phyloP scores from a whole-genome alignment of 2,329 filamentous ascomycete genomes.

The Ilyonectria robusta region DNA sequence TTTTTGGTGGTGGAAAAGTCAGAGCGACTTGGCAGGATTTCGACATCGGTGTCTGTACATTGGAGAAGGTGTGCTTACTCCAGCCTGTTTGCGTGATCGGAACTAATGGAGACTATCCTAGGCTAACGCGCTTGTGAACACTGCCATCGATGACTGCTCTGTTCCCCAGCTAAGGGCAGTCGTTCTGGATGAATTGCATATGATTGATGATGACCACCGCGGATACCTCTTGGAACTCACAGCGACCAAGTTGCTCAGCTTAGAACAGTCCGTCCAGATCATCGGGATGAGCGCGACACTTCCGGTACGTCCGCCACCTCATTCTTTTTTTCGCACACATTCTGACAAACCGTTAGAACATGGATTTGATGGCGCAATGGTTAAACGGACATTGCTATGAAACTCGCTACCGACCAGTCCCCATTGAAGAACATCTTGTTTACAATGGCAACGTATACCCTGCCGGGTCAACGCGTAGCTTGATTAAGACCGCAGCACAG shows the following conservation, averaged over 20 bases:
- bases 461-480: slow-evolving; percentile 66
- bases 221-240: slow-evolving; percentile 83
- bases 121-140: slow-evolving; percentile 82
- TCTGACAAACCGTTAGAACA: slow-evolving; percentile 67
- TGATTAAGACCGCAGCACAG: slow-evolving; percentile 71
- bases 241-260: slow-evolving; percentile 78
- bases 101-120: slow-evolving; percentile 50
- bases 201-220: slow-evolving; percentile 82
- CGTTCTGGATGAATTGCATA: slow-evolving; percentile 85
- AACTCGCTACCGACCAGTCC: slow-evolving; percentile 81
- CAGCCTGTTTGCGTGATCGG: not conserved
- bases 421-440: slow-evolving; percentile 81
- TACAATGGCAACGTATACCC: slow-evolving; percentile 78
- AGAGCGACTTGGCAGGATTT: slow-evolving; percentile 79
- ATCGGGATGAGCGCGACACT: slow-evolving; percentile 87
- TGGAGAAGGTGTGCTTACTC: slow-evolving; percentile 73
- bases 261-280: slow-evolving; percentile 78
- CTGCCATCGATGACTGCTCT: slow-evolving; percentile 78
- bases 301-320: slow-evolving; percentile 69
- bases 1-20: slow-evolving; percentile 81
- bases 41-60: slow-evolving; percentile 84
- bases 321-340: too few species aligned
- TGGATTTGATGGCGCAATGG: slow-evolving; percentile 78
- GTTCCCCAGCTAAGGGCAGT: slow-evolving; percentile 76
- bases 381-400: slow-evolving; percentile 79